These are phyloP conservation scores for Arthroderma uncinatum DNA, from an alignment of 2,329 filamentous ascomycete genomes.

Conservation along the genomic window DNA sequence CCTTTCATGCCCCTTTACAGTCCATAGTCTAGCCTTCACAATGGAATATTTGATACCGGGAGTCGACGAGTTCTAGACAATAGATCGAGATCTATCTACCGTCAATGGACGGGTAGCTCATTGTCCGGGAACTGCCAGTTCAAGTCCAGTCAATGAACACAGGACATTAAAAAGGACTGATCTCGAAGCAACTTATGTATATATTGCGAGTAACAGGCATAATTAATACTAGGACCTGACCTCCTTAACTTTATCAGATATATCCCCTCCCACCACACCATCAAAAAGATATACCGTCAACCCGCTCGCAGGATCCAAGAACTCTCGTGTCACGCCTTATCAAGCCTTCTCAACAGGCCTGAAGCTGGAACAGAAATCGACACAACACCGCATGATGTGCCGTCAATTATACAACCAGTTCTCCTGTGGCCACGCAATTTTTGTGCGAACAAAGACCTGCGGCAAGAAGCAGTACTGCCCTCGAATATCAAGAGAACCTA, in stretches of 20 bases:
- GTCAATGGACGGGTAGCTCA: not conserved
- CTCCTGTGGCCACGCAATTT: slow-evolving; percentile 12
- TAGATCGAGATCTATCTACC: not conserved
- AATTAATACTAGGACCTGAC: no score
- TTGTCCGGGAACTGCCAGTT: not conserved
- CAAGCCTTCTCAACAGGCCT: no score
- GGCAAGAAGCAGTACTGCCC: slow-evolving; percentile 15
- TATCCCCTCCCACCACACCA: not conserved
- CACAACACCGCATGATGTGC: slow-evolving; percentile 14
- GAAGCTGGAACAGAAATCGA: not conserved
- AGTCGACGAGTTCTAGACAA: not conserved
- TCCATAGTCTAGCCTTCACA: not conserved
- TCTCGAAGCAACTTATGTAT: not conserved
- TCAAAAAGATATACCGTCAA: not conserved
- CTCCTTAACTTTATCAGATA: no score
- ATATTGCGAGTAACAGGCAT: not conserved
- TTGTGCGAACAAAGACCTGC: slow-evolving; percentile 14
- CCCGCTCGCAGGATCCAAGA: no score
- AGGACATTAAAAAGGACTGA: no score
- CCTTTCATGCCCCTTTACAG: not conserved
- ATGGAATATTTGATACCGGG: not conserved
- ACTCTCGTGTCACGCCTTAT: no score
- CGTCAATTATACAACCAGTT: slow-evolving; percentile 13
- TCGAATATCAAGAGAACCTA: slow-evolving; percentile 6
- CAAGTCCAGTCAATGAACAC: not conserved